Evolutionary conservation across 192 early-diverging fungal genomes (phyloP).

Genomic region (Backusella circina): DNA sequence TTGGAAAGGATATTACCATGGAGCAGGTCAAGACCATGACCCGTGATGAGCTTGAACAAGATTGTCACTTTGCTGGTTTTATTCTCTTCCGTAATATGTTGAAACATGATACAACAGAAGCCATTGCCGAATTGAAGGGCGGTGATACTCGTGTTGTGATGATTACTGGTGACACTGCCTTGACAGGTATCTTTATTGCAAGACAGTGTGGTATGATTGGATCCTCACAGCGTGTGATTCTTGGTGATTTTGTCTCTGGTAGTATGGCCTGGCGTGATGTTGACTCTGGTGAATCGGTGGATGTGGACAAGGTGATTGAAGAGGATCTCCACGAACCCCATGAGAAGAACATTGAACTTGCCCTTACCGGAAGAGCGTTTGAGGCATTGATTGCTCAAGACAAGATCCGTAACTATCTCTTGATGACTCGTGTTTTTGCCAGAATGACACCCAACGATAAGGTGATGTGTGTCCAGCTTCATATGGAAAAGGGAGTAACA

Average conservation of each 20-base stretch:
- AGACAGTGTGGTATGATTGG: slow-evolving; percentile 64
- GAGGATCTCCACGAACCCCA: slow-evolving; percentile 9
- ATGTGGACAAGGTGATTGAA: slow-evolving; percentile 26
- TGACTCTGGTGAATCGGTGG: slow-evolving; percentile 40
- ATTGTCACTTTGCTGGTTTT: slow-evolving; percentile 53
- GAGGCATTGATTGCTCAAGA: slow-evolving; percentile 39
- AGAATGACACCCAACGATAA: slow-evolving; percentile 80
- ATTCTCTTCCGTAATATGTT: slow-evolving; percentile 77
- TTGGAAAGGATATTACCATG: slow-evolving; percentile 36
- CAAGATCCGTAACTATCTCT: slow-evolving; percentile 49
- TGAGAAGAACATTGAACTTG: slow-evolving; percentile 53
- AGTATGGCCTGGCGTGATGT: slow-evolving; percentile 56
- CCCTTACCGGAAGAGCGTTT: slow-evolving; percentile 69
- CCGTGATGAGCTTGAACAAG: slow-evolving; percentile 65
- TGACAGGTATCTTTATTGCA: slow-evolving; percentile 73
- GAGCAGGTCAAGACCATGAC: slow-evolving; percentile 35
- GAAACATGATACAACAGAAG: slow-evolving; percentile 64
- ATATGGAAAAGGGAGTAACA: slow-evolving; percentile 75
- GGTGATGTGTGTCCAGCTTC: slow-evolving; percentile 64
- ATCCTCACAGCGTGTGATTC: slow-evolving; percentile 41
- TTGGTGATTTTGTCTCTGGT: slow-evolving; percentile 46
- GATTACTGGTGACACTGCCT: slow-evolving; percentile 81
- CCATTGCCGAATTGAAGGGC: slow-evolving; percentile 61
- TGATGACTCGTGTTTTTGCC: slow-evolving; percentile 72
- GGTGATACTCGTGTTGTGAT: slow-evolving; percentile 77